A percentile compares a stretch with the other conserved stretches of the same genome.
These are phyloP conservation scores for Friedmanniomyces endolithicus DNA, from an alignment of 495 filamentous ascomycete genomes.

Conservation along the genomic window DNA sequence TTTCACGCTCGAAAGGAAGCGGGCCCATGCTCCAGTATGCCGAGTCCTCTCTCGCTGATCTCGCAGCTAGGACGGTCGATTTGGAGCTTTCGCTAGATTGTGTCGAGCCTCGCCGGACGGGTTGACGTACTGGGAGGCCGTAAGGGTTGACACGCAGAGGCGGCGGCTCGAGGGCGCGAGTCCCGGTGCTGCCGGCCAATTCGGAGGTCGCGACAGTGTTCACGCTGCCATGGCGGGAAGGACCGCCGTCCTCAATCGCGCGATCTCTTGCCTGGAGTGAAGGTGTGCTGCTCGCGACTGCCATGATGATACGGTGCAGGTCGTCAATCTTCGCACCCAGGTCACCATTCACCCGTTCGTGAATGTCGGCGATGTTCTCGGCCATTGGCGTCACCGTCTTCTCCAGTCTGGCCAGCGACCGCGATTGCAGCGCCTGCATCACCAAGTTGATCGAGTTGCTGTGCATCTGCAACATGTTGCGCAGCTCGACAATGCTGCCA, in stretches of 20 bases:
- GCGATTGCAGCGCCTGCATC: slow-evolving; percentile 29
- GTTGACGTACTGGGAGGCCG: background rate
- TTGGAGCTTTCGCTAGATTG: background rate
- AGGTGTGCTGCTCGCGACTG: slow-evolving; percentile 22
- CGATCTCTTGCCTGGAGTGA: slow-evolving; percentile 6
- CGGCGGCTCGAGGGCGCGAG: slow-evolving; percentile 2
- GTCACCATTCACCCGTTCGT: slow-evolving; percentile 21
- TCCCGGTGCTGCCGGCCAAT: background rate
- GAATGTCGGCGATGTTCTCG: slow-evolving; percentile 27
- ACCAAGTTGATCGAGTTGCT: slow-evolving; percentile 27
- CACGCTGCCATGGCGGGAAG: slow-evolving; percentile 1
- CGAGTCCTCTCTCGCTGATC: background rate
- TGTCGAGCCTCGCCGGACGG: background rate
- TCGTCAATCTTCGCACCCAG: slow-evolving; percentile 28
- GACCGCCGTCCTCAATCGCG: background rate
- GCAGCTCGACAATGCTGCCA: slow-evolving; percentile 26
- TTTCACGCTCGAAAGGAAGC: slow-evolving; percentile 1
- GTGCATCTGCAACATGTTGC: slow-evolving; percentile 31
- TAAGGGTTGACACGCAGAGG: background rate
- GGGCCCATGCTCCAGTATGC: slow-evolving; percentile 7
- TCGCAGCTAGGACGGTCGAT: background rate
- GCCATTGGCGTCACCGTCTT: slow-evolving; percentile 28
- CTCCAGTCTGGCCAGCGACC: slow-evolving; percentile 27
- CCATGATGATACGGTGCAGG: slow-evolving; percentile 24
- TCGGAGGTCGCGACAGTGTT: slow-evolving; percentile 3